Conservation (phyloP, 2,329 filamentous ascomycete genomes). For the Keithomyces neogunnii region DNA sequence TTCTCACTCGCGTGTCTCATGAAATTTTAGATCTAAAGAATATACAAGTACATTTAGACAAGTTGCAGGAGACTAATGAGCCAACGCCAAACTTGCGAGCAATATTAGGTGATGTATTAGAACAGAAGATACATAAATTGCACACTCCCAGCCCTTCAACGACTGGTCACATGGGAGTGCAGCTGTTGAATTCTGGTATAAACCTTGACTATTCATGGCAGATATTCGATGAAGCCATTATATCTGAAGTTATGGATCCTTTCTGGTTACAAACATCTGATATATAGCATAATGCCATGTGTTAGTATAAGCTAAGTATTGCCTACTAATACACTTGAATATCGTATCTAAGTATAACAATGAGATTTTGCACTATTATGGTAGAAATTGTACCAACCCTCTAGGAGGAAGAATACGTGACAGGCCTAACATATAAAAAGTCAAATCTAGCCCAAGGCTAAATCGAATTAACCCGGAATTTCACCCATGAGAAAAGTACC, state of each 20-base stretch:
- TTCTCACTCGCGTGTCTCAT: background rate
- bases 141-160: conserved; percentile 12
- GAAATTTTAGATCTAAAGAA: conserved; percentile 16
- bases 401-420: too few relatives aligned
- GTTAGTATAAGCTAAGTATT: too few relatives aligned
- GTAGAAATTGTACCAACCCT: too few relatives aligned
- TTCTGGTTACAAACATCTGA: conserved; percentile 1
- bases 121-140: conserved; percentile 17
- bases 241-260: conserved; percentile 4
- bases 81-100: conserved; percentile 15
- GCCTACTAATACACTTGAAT: too few relatives aligned
- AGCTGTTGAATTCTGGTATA: conserved; percentile 6
- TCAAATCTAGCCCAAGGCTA: too few relatives aligned
- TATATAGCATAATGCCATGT: background rate
- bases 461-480: too few relatives aligned
- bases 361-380: too few relatives aligned
- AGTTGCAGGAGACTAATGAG: conserved; percentile 20
- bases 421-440: too few relatives aligned
- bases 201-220: conserved; percentile 13
- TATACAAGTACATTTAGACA: conserved; percentile 19
- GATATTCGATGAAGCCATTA: conserved; percentile 11
- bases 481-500: too few relatives aligned
- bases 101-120: conserved; percentile 11
- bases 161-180: conserved; percentile 3
- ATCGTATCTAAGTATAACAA: too few relatives aligned